These are phyloP conservation scores for Lagenidium sp. DNA, from an alignment of 352 stramenopile species.

Conservation along the genomic window DNA sequence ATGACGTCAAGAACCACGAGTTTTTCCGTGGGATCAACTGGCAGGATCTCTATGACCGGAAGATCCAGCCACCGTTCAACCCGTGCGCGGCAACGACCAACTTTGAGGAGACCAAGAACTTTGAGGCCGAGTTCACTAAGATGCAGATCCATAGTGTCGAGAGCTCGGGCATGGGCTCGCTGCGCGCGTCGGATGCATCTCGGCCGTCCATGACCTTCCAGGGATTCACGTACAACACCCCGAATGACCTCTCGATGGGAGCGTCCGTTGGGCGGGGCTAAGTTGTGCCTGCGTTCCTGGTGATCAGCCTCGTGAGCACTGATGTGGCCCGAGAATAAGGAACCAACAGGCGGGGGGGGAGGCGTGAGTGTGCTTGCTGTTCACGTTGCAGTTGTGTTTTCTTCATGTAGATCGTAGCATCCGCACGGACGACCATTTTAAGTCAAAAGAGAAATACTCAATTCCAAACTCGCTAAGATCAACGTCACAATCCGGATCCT, in stretches of 20 bases:
- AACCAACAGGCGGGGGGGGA: not conserved
- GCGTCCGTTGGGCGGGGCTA: conserved; percentile 52
- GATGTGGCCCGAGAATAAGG: too few species aligned
- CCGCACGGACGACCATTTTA: too few species aligned
- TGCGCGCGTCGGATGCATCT: conserved; percentile 68
- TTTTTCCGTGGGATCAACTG: conserved; percentile 82
- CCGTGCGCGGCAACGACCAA: conserved; percentile 54
- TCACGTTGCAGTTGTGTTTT: not conserved
- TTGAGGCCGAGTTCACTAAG: conserved; percentile 86
- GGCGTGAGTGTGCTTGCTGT: not conserved
- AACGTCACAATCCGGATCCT: too few species aligned
- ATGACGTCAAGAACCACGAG: conserved; percentile 82
- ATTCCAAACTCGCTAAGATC: too few species aligned
- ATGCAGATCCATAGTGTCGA: conserved; percentile 86
- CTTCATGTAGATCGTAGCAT: not conserved
- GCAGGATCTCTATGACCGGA: conserved; percentile 75
- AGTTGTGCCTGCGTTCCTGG: too few species aligned
- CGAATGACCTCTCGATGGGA: conserved; percentile 75
- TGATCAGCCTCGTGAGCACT: too few species aligned
- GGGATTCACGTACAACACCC: conserved; percentile 87
- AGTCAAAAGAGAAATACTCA: too few species aligned
- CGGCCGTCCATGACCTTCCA: conserved; percentile 85
- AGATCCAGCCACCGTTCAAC: conserved; percentile 80
- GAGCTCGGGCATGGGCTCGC: conserved; percentile 45
- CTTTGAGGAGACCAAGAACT: conserved; percentile 82